Conservation (phyloP, 2,329 filamentous ascomycete genomes). For the Ophiostoma tasmaniense region DNA sequence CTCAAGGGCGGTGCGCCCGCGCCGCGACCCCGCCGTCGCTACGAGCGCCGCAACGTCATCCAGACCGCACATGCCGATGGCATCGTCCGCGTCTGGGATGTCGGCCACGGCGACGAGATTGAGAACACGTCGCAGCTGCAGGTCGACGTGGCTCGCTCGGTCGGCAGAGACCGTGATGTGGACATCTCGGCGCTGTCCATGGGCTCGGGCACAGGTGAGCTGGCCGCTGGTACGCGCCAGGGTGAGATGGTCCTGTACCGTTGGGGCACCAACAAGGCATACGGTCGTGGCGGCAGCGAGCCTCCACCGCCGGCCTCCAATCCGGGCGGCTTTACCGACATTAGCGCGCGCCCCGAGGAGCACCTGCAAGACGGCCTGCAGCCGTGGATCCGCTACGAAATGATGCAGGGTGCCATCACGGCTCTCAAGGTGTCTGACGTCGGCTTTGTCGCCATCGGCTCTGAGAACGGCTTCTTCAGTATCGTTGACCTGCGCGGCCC, state of each 20-base stretch:
- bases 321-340: conserved; percentile 64
- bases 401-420: conserved; percentile 72
- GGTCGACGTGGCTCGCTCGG: conserved; percentile 73
- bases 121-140: conserved; percentile 78
- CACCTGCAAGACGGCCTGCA: conserved; percentile 58
- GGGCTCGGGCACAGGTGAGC: conserved; percentile 70
- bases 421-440: conserved; percentile 81
- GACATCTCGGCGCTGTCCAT: conserved; percentile 74
- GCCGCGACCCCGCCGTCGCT: conserved; percentile 60
- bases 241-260: conserved; percentile 84
- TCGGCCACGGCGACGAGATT: conserved; percentile 83
- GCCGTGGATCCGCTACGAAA: conserved; percentile 72
- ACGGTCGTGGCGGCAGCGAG: conserved; percentile 43
- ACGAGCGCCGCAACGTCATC: conserved; percentile 75
- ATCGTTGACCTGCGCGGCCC: conserved; percentile 86
- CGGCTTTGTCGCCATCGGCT: conserved; percentile 82
- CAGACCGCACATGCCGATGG: conserved; percentile 86
- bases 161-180: conserved; percentile 69
- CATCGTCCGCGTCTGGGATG: conserved; percentile 86
- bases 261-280: conserved; percentile 73
- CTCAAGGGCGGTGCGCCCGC: conserved; percentile 71
- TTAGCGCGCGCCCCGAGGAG: conserved; percentile 62
- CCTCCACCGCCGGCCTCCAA: conserved; percentile 40
- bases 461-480: conserved; percentile 69
- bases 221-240: conserved; percentile 68